phyloP scores from a whole-genome alignment of 257 asterid species.

The Salvia splendens region DNA sequence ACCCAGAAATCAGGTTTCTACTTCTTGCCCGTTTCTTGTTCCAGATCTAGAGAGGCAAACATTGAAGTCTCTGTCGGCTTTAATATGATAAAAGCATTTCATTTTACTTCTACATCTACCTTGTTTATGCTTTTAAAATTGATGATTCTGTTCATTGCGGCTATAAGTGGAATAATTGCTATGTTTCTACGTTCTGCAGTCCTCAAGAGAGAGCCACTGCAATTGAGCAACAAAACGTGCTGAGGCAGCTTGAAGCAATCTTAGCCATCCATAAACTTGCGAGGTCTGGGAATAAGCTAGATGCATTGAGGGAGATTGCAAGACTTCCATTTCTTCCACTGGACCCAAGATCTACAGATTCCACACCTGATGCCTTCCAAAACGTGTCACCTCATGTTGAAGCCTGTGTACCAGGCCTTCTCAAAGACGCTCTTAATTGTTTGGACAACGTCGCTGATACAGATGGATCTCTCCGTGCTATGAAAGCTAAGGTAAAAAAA shows the following conservation, averaged over 20 bases:
- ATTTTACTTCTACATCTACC: not conserved
- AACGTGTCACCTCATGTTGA: conserved; percentile 78
- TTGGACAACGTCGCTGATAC: conserved; percentile 80
- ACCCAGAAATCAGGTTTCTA: conserved; percentile 76
- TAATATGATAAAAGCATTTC: not conserved
- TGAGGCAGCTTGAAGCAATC: conserved; percentile 89
- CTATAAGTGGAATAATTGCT: not conserved
- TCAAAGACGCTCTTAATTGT: conserved; percentile 81
- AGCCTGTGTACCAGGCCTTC: conserved; percentile 87
- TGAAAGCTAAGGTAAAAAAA: conserved; percentile 74
- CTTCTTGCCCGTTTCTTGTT: conserved; percentile 21
- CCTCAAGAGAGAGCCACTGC: conserved; percentile 82
- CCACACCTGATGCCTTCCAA: conserved; percentile 51
- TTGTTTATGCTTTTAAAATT: not conserved
- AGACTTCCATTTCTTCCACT: conserved; percentile 93
- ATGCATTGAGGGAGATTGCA: conserved; percentile 88
- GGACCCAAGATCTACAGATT: conserved; percentile 74
- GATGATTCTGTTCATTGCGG: too few relatives aligned
- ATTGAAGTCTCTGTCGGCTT: too few relatives aligned
- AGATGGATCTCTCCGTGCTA: conserved; percentile 90
- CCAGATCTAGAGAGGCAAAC: too few relatives aligned
- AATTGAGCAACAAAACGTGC: conserved; percentile 80
- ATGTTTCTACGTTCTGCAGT: conserved; percentile 43
- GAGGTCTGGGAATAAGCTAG: conserved; percentile 63
- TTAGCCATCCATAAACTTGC: conserved; percentile 74